Base-by-base conservation (phyloP, 2,329 filamentous ascomycete genomes). In the Beauveria australis region DNA sequence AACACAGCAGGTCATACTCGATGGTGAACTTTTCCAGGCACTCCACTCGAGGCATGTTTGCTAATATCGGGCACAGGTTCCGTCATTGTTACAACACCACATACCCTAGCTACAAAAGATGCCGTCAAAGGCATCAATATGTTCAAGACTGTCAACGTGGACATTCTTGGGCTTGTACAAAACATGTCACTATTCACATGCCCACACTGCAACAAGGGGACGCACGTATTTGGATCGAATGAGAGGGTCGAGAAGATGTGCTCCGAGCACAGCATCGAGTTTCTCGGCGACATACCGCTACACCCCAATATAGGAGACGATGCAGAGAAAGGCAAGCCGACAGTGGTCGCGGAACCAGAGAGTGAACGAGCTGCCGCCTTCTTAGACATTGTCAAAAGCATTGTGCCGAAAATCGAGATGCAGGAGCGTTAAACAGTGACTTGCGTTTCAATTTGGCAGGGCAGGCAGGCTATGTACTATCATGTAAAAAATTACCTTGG, bases 41-140 rank as follows among this genome's bases (percentile, higher is more conserved):
- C 7, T 30, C 12, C 18, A 18, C 16, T 6, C 4, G 10, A 19
- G 16, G 30, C 33, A 37, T 37, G 33, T 37, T 16, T n/a, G 22
- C 49, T 54, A 59, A 48, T 18, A 16, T 14, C 1, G 3, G 26
- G 22, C n/a, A 16, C 16, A 89, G 87, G 89, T 19, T 87, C 90
- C 0, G 79, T 97, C 18, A 90, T 99, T 41, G 87, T 99, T 1
- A 94, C 91, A 0, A 99, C 94, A 0, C 94, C 94, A 2, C 94
- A 99, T 72, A 91, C 95, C 56, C 84, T 99, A 30, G 91, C 93
- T 1, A 83, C 97, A 2, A 91, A 93, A 67, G 94, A 99, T 69
- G 93, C 94, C 1, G 82, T 95, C 22, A 91, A 94, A 67, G 94
- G 94, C 3, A 88, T 97, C 64, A 89, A 91, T 67, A 92, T 99